These are phyloP conservation scores for Pleurotus pulmonarius DNA, from an alignment of 768 basidiomycete genomes.

Conservation along the genomic window DNA sequence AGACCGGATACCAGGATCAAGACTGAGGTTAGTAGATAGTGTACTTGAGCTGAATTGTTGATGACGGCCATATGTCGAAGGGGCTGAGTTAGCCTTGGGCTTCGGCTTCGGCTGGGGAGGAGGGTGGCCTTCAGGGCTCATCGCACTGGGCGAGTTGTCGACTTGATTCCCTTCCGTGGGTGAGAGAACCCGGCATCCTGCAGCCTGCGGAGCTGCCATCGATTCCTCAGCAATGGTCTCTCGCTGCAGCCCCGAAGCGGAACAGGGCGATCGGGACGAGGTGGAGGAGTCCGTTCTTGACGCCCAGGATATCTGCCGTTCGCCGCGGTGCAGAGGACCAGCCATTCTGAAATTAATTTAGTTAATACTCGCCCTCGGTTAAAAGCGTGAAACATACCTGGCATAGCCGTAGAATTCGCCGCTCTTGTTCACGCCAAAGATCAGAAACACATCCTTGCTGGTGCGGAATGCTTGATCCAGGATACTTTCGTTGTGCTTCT, in stretches of 20 bases:
- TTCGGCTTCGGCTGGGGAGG: too few relatives aligned
- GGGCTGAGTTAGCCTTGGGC: slow-evolving; percentile 57
- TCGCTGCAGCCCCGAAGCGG: slow-evolving; percentile 12
- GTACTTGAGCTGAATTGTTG: too few relatives aligned
- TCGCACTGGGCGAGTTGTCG: slow-evolving; percentile 28
- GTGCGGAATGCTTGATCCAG: slow-evolving; percentile 78
- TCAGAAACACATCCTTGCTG: slow-evolving; percentile 79
- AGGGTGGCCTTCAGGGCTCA: too few relatives aligned
- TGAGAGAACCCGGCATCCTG: slow-evolving; percentile 1
- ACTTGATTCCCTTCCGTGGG: too few relatives aligned
- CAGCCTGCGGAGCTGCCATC: slow-evolving; percentile 9
- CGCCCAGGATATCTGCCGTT: slow-evolving; percentile 57
- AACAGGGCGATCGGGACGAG: slow-evolving; percentile 25
- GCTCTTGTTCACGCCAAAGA: slow-evolving; percentile 92
- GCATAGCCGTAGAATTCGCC: slow-evolving; percentile 96
- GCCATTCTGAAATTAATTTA: slow-evolving; percentile 52
- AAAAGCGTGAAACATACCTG: too few relatives aligned
- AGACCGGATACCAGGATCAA: too few relatives aligned
- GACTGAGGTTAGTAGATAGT: too few relatives aligned
- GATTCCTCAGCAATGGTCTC: slow-evolving; percentile 13
- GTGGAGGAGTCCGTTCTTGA: slow-evolving; percentile 32
- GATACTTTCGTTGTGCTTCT: slow-evolving; percentile 87
- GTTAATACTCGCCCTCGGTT: too few relatives aligned
- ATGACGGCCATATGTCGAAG: slow-evolving; percentile 44
- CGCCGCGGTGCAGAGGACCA: slow-evolving; percentile 53